Conservation (phyloP, 75 land plant genomes). For the Pseudotsuga menziesii region DNA sequence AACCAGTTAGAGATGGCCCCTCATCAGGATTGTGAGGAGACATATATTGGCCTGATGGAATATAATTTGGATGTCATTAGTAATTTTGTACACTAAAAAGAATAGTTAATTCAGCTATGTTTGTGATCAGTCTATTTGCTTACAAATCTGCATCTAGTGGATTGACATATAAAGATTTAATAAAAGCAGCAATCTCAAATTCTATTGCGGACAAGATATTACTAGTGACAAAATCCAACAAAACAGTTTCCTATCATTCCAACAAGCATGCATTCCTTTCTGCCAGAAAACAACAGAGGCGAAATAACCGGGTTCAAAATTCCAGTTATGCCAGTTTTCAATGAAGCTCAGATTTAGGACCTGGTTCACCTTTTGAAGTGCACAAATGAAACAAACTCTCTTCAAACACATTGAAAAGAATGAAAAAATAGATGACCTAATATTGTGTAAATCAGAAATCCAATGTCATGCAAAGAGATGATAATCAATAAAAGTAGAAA, state of each 20-base stretch:
- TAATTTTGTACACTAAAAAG: background rate
- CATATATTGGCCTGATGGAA: slow-evolving; percentile 79
- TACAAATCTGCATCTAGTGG: background rate
- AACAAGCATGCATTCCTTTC: background rate
- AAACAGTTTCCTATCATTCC: background rate
- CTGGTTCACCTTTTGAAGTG: too few relatives aligned
- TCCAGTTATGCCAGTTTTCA: background rate
- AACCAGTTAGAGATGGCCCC: slow-evolving; percentile 89
- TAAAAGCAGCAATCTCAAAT: background rate
- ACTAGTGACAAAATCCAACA: background rate
- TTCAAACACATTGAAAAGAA: too few relatives aligned
- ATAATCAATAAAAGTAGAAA: too few relatives aligned
- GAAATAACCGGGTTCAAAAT: background rate
- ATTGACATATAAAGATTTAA: background rate
- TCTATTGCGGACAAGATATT: background rate
- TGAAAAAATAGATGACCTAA: too few relatives aligned
- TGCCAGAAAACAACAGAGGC: background rate
- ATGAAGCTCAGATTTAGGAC: background rate
- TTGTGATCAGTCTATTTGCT: background rate
- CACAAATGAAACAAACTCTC: too few relatives aligned
- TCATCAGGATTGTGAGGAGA: slow-evolving; percentile 93
- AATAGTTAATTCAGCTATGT: background rate
- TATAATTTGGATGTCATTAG: too few relatives aligned
- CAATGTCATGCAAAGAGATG: too few relatives aligned
- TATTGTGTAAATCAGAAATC: too few relatives aligned